These are phyloP conservation scores for Posidonia oceanica DNA, from an alignment of 116 monocot genomes.

Conservation along the genomic window DNA sequence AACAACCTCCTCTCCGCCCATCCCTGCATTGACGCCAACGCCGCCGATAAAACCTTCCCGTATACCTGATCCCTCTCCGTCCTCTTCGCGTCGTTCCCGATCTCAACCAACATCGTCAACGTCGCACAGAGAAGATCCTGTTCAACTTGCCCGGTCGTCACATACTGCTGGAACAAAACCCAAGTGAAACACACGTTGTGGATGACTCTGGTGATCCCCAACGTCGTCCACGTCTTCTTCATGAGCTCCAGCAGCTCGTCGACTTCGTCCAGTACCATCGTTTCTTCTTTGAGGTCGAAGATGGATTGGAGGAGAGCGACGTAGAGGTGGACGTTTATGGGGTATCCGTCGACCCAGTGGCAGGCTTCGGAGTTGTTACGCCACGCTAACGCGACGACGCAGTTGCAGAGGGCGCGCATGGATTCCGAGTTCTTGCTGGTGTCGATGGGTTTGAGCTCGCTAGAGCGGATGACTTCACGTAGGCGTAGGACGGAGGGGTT, in stretches of 20 bases:
- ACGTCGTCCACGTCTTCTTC: slow-evolving; percentile 76
- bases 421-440: slow-evolving; percentile 61
- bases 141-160: slow-evolving; percentile 61
- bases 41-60: slow-evolving; percentile 25
- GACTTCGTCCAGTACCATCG: slow-evolving; percentile 75
- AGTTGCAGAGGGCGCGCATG: slow-evolving; percentile 44
- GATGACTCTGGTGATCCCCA: slow-evolving; percentile 53
- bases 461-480: slow-evolving; percentile 31
- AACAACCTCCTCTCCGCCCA: slow-evolving; percentile 82
- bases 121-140: slow-evolving; percentile 54
- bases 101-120: slow-evolving; percentile 44
- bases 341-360: slow-evolving; percentile 88
- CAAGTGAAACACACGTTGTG: slow-evolving; percentile 85
- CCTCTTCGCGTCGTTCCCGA: slow-evolving; percentile 48
- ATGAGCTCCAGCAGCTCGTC: slow-evolving; percentile 93
- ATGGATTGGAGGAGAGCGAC: slow-evolving; percentile 64
- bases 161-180: slow-evolving; percentile 77
- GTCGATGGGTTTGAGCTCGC: slow-evolving; percentile 61
- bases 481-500: slow-evolving; percentile 39
- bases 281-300: slow-evolving; percentile 64
- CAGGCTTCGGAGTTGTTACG: slow-evolving; percentile 26
- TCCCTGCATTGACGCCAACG: slow-evolving; percentile 44
- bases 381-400: slow-evolving; percentile 49
- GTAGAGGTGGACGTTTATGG: slow-evolving; percentile 71
- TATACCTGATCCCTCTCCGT: slow-evolving; percentile 37